Evolutionary conservation across 345 rosid genomes (phyloP).

Genomic region (Salix viminalis): DNA sequence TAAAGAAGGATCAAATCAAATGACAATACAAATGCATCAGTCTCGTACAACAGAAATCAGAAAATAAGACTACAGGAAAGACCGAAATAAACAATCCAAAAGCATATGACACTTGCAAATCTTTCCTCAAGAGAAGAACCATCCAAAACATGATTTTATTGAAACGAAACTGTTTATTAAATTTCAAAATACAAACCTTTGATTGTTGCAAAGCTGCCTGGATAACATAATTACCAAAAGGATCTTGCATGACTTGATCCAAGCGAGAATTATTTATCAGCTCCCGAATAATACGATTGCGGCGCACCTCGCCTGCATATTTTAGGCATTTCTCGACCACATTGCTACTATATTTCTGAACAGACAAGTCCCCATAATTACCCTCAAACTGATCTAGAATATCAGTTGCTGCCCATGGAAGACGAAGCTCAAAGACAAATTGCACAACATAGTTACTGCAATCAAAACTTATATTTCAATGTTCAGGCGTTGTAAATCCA

Average conservation of each 20-base stretch:
- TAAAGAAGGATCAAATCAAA: not conserved
- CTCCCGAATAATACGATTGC: slow-evolving; percentile 44
- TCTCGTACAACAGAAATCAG: not conserved
- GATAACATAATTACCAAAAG: slow-evolving; percentile 75
- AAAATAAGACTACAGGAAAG: not conserved
- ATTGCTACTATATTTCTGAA: slow-evolving; percentile 89
- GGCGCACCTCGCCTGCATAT: slow-evolving; percentile 46
- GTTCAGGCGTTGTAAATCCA: not conserved
- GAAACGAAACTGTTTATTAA: not conserved
- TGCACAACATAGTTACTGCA: slow-evolving; percentile 81
- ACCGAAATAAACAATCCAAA: not conserved
- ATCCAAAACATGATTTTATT: not conserved
- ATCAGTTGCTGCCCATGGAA: slow-evolving; percentile 48
- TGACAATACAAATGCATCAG: not conserved
- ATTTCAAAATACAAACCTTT: slow-evolving; percentile 36
- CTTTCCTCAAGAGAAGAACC: not conserved
- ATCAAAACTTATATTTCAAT: not conserved
- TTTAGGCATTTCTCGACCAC: slow-evolving; percentile 81
- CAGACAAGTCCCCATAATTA: slow-evolving; percentile 61
- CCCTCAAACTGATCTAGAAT: slow-evolving; percentile 66
- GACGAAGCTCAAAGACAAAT: slow-evolving; percentile 56
- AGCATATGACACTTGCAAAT: not conserved
- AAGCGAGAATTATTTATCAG: slow-evolving; percentile 50
- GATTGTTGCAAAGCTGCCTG: slow-evolving; percentile 71
- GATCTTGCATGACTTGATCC: slow-evolving; percentile 78